A percentile compares a stretch with the other conserved stretches of the same genome.
Evolutionary conservation across 139 green algal species (phyloP).

Genomic region (Auxenochlorella pyrenoidosa): DNA sequence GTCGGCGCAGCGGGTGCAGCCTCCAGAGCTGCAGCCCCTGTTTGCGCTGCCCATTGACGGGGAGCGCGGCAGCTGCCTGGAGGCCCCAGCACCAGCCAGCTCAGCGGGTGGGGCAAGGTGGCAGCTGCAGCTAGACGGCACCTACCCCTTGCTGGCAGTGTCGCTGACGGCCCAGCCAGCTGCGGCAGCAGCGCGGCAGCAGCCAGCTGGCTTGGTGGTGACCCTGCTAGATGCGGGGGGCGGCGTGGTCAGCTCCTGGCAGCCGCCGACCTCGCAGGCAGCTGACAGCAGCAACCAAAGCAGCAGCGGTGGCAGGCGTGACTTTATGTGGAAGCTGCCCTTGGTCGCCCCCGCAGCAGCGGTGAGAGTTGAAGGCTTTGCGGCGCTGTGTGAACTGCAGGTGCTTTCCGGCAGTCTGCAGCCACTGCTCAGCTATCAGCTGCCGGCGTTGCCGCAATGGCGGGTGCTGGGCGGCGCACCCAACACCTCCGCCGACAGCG

Average conservation of each 20-base stretch:
- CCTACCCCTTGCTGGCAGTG: conserved; percentile 13
- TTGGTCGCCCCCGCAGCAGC: not conserved
- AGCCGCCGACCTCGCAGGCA: not conserved
- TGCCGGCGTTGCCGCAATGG: not conserved
- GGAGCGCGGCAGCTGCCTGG: conserved; percentile 11
- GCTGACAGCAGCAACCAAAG: not conserved
- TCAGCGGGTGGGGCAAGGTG: not conserved
- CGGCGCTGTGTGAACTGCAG: conserved; percentile 16
- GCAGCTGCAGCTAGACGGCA: conserved; percentile 28
- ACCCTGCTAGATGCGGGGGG: conserved; percentile 19
- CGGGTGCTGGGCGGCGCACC: not conserved
- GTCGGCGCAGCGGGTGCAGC: not conserved
- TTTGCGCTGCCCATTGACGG: conserved; percentile 31
- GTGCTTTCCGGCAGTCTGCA: not conserved
- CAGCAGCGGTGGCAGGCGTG: not conserved
- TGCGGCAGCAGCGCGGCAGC: not conserved
- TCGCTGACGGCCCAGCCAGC: not conserved
- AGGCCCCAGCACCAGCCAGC: not conserved
- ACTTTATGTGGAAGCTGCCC: not conserved
- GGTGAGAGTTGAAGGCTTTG: conserved; percentile 1
- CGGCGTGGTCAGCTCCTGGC: not conserved
- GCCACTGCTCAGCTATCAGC: not conserved
- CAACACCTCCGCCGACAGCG: no score
- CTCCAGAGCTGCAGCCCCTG: not conserved
- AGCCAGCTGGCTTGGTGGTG: not conserved